Evolutionary conservation across 2,329 filamentous ascomycete genomes (phyloP), one percentile per base, ranked within the genome.

Genomic region (Paecilomyces fulvus): DNA sequence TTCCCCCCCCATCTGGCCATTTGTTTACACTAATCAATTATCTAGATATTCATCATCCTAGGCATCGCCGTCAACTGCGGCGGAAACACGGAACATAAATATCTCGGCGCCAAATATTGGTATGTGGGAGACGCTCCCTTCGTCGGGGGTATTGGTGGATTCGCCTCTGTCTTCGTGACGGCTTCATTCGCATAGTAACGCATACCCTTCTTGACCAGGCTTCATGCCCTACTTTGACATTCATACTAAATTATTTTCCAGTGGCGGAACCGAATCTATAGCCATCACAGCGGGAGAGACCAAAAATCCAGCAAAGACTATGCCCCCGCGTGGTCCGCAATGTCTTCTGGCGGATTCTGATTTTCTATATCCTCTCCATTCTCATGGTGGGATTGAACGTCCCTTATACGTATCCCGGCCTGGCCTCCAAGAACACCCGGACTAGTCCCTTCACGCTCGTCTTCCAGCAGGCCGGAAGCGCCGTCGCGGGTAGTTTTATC

Each of bases 271-370:
- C 2, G 84, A 86, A 67, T 82, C 79, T 31, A 85, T 87, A 52
- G 83, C 83, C 53, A 83, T 87, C 56, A 86, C 84, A 0, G 84
- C 84, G 0, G 84, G 84, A 49, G 84, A 87, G 67, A 86, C 84
- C 1, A 82, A 80, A 61, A 77, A 86, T 61, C 84, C 85, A 0
- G 77, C 80, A 17, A 79, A 77, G 60, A 85, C 79, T 56, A 72
- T 87, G 31, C 85, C 85, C 85, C 1, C 77, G 78, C 2, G 84
- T 86, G 2, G 81, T 87, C 50, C 82, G 82, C 61, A 86, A 86
- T 55, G 83, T 85, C 43, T 85, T 86, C 64, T 86, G 81, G 81
- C 79, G 83, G 4, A 83, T 84, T 54, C 59, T 83, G 3, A 73
- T 83, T 8, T 83, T 83, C 68, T 80, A 79, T 61, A 70, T 80